phyloP scores from a whole-genome alignment of 1,284 basidiomycete species.

The Apiotrichum montevideense region DNA sequence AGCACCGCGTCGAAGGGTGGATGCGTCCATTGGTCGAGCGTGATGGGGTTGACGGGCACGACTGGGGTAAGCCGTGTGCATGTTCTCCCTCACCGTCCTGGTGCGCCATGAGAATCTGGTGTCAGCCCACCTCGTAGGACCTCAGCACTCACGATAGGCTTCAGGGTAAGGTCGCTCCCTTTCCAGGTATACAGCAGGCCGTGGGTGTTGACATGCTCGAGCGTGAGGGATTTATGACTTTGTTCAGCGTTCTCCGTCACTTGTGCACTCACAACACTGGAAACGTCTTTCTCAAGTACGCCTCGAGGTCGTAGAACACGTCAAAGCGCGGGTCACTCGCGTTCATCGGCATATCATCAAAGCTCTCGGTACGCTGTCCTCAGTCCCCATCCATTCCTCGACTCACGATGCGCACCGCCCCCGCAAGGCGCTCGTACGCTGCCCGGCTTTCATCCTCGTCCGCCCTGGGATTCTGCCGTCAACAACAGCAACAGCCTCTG shows the following conservation, averaged over 20 bases:
- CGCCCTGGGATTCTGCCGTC: neutral
- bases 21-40: slow-evolving; percentile 44
- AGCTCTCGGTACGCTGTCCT: slow-evolving; percentile 8
- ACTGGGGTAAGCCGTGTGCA: slow-evolving; percentile 42
- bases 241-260: neutral
- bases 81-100: neutral
- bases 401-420: slow-evolving; percentile 13
- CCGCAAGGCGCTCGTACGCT: slow-evolving; percentile 11
- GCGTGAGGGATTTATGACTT: slow-evolving; percentile 50
- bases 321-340: slow-evolving; percentile 11
- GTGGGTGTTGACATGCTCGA: slow-evolving; percentile 58
- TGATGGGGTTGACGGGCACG: slow-evolving; percentile 54
- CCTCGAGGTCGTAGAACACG: slow-evolving; percentile 14
- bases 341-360: slow-evolving; percentile 20
- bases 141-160: slow-evolving; percentile 54
- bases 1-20: slow-evolving; percentile 21
- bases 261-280: slow-evolving; percentile 25
- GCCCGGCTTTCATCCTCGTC: neutral
- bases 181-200: slow-evolving; percentile 59
- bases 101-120: slow-evolving; percentile 15
- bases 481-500: neutral
- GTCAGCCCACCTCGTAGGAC: slow-evolving; percentile 48
- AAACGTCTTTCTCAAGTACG: slow-evolving; percentile 28
- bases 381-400: neutral
- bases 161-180: slow-evolving; percentile 53